phyloP scores from a whole-genome alignment of 441 rosid genomes.

The Oxalis stricta region DNA sequence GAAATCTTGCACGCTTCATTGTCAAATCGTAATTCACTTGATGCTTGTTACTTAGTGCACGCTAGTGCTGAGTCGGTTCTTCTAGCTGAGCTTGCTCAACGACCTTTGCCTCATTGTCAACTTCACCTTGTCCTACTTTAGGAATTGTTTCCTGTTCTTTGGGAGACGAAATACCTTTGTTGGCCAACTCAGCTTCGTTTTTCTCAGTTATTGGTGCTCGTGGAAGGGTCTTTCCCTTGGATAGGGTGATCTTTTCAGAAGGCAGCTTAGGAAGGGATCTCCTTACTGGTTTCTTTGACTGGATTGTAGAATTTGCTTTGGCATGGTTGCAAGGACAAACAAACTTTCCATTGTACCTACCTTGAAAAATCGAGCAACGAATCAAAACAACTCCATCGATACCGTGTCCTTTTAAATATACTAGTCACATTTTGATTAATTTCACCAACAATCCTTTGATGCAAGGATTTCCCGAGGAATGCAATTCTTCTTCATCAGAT shows the following conservation, averaged over 20 bases:
- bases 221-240: constrained; percentile 17
- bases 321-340: constrained; percentile 21
- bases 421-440: too few relatives aligned
- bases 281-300: constrained; percentile 49
- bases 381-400: too few relatives aligned
- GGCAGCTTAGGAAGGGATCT: constrained; percentile 90
- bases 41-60: constrained; percentile 17
- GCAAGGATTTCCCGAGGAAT: too few relatives aligned
- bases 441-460: too few relatives aligned
- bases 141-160: constrained; percentile 16
- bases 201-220: constrained; percentile 8
- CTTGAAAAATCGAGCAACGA: too few relatives aligned
- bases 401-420: too few relatives aligned
- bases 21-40: constrained; percentile 11
- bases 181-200: constrained; percentile 17
- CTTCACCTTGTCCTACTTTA: constrained; percentile 15
- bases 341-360: too few relatives aligned
- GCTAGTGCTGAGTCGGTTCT: constrained; percentile 15
- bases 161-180: constrained; percentile 18
- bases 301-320: constrained; percentile 37
- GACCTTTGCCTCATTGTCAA: constrained; percentile 5
- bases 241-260: constrained; percentile 50
- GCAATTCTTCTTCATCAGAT: too few relatives aligned
- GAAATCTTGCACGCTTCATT: constrained; percentile 18
- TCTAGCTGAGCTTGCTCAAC: constrained; percentile 17